Percentiles rank a stretch among this genome's conserved stretches.
phyloP scores from a whole-genome alignment of 345 rosid genomes.

The Trapa incisa region DNA sequence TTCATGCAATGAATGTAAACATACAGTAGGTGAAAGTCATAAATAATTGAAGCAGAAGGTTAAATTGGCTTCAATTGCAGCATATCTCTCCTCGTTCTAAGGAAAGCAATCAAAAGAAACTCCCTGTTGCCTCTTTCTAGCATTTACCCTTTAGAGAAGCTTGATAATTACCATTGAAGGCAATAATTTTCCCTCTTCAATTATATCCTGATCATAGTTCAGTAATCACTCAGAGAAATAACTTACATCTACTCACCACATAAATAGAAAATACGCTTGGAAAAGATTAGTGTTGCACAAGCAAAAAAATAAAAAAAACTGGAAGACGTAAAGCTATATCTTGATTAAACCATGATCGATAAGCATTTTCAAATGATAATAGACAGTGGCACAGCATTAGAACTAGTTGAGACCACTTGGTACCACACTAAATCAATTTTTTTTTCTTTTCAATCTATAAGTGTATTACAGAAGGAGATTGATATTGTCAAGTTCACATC shows the following conservation, averaged over 20 bases:
- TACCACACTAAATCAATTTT: no score
- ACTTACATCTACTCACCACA: neutral
- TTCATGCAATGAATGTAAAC: neutral
- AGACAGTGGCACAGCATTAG: no score
- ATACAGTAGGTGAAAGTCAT: neutral
- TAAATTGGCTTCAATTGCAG: conserved; percentile 37
- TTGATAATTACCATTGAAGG: conserved; percentile 60
- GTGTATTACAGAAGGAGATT: no score
- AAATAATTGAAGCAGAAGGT: neutral
- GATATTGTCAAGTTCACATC: no score
- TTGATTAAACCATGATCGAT: no score
- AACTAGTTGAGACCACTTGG: no score
- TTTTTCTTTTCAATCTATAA: no score
- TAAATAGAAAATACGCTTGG: neutral
- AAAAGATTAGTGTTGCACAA: no score
- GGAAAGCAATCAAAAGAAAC: conserved; percentile 74
- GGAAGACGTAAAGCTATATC: no score
- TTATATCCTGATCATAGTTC: conserved; percentile 56
- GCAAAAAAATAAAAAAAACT: no score
- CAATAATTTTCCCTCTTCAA: conserved; percentile 62
- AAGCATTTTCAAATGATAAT: no score
- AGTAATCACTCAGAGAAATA: conserved; percentile 9
- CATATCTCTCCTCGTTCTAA: conserved; percentile 71
- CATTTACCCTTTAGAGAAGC: conserved; percentile 61
- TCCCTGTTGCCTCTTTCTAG: conserved; percentile 44